Conservation (phyloP, 2,329 filamentous ascomycete species). For the Epichloe scottii region DNA sequence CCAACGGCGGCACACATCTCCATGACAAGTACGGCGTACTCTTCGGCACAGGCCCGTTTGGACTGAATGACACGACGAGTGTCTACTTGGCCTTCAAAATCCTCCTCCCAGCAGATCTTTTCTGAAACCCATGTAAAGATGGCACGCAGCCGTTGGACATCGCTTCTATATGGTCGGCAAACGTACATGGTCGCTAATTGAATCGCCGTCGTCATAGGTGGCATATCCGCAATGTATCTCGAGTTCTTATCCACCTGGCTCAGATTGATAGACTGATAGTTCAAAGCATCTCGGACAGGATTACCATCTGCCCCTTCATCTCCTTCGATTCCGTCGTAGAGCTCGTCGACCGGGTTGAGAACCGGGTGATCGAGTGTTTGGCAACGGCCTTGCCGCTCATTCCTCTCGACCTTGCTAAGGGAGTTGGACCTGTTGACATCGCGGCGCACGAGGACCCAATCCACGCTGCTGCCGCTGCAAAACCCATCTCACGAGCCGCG, state of each 20-base stretch:
- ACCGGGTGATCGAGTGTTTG: slow-evolving; percentile 90
- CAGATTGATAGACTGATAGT: slow-evolving; percentile 71
- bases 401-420: slow-evolving; percentile 73
- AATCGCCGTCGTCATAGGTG: slow-evolving; percentile 67
- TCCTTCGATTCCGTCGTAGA: slow-evolving; percentile 74
- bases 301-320: slow-evolving; percentile 80
- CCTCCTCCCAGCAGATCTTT: slow-evolving; percentile 89
- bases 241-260: slow-evolving; percentile 90
- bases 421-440: slow-evolving; percentile 95
- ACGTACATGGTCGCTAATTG: slow-evolving; percentile 83
- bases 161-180: slow-evolving; percentile 85
- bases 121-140: slow-evolving; percentile 99
- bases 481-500: slow-evolving; percentile 59
- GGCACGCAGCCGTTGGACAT: slow-evolving; percentile 81
- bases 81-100: slow-evolving; percentile 76
- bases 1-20: slow-evolving; percentile 93
- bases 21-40: slow-evolving; percentile 75
- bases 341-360: slow-evolving; percentile 77
- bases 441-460: slow-evolving; percentile 95
- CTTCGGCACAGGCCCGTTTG: slow-evolving; percentile 73
- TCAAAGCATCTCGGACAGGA: slow-evolving; percentile 67
- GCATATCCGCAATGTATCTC: slow-evolving; percentile 74
- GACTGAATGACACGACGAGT: slow-evolving; percentile 72
- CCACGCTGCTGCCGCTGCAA: slow-evolving; percentile 42
- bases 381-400: slow-evolving; percentile 76